Base-by-base conservation (phyloP, 1,284 basidiomycete genomes). In the Peniophora sp. region DNA sequence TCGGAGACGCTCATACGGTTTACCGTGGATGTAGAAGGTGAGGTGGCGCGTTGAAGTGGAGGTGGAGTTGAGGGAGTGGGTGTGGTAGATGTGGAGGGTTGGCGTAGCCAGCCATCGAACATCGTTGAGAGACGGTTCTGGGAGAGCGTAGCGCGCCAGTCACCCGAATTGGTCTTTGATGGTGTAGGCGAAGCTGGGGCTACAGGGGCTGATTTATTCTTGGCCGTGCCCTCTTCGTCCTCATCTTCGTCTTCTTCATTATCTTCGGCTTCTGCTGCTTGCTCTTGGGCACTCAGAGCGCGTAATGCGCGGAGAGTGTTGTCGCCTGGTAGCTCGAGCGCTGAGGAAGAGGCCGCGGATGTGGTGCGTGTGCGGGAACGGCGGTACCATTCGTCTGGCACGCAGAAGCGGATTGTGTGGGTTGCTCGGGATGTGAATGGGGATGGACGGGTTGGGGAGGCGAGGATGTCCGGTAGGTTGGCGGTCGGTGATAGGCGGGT, bases 361-460 rank as follows among this genome's bases (percentile, higher is more conserved):
- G 74, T 59, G 24, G 65, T 69, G 1, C 79, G 75, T 16, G 81
- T 74, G 52, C 75, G 84, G 32, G 78, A 79, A 16, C 86, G 76
- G 47, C 83, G 79, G 63, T 83, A 89, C 87, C 87, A 89, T 63
- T 85, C 82, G 46, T 89, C 84, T 1, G 87, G 87, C 11, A 90
- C 77, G 55, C 81, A 85, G 52, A 89, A 74, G 27, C 74, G 73
- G 60, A 85, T 78, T 3, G 53, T 55, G 16, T 73, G 73, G 17
- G 59, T 67, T 6, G 74, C 70, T 22, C 63, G 60, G 2, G 64
- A 57, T 12, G 67, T 65, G 54, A 75, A 72, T 2, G 70, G 68
- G 56, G 74, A 73, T 16, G 69, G 56, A 48, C 59, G 60, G 45
- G 65, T 69, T 0, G 66, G 65, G 45, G 63, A 66, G 53, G 63